These are phyloP conservation scores for Epichloe uncinata DNA, from an alignment of 2,329 filamentous ascomycete genomes.

Conservation along the genomic window DNA sequence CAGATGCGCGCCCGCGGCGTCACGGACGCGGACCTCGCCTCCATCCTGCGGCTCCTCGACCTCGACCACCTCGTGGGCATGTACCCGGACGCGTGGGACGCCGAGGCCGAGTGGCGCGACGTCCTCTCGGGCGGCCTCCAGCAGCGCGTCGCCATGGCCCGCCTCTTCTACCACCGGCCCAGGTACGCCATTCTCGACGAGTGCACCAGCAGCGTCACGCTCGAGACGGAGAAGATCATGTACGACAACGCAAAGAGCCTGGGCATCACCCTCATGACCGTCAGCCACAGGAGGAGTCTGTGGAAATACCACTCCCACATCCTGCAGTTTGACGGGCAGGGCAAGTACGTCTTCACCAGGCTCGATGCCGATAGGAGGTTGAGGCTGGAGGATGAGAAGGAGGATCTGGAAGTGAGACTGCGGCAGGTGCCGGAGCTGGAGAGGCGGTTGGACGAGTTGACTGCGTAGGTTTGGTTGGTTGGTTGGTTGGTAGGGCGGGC, in stretches of 20 bases:
- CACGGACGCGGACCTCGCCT: conserved; percentile 66
- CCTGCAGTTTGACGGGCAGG: conserved; percentile 91
- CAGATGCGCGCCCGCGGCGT: conserved; percentile 78
- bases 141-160: conserved; percentile 92
- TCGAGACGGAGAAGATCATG: conserved; percentile 91
- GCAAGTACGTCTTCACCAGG: conserved; percentile 76
- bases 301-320: conserved; percentile 97
- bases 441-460: conserved; percentile 71
- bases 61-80: conserved; percentile 72
- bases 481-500: too few relatives aligned
- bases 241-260: conserved; percentile 90
- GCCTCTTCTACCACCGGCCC: conserved; percentile 85
- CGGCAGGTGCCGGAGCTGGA: conserved; percentile 80
- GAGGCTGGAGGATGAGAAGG: conserved; percentile 87
- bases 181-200: conserved; percentile 94
- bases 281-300: conserved; percentile 76
- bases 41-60: conserved; percentile 65
- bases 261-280: conserved; percentile 93
- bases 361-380: conserved; percentile 79
- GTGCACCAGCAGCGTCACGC: conserved; percentile 88
- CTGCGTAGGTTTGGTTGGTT: conserved; percentile 13
- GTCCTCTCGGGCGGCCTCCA: conserved; percentile 85
- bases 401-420: conserved; percentile 78
- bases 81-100: conserved; percentile 71
- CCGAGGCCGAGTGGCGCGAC: conserved; percentile 93